phyloP scores from a whole-genome alignment of 2,329 filamentous ascomycete species.

The Paracoccidioides brasiliensis region DNA sequence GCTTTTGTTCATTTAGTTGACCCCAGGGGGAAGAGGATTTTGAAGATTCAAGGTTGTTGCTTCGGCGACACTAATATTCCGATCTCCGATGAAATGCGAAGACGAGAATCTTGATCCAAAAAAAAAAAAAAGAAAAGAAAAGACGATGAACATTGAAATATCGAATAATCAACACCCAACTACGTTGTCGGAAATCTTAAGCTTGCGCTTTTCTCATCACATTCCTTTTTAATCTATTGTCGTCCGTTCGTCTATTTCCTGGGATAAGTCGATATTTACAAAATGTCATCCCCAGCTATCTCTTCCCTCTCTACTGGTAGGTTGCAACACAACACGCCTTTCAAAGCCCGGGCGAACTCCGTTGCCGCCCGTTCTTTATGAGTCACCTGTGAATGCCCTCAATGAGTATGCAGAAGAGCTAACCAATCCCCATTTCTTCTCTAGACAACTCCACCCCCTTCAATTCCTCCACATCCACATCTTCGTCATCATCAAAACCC shows the following conservation, averaged over 20 bases:
- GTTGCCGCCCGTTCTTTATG: too few relatives aligned
- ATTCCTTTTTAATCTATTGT: not conserved
- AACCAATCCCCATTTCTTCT: conserved; percentile 18
- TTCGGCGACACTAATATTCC: not conserved
- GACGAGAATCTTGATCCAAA: too few relatives aligned
- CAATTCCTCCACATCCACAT: conserved; percentile 2
- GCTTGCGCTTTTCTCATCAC: not conserved
- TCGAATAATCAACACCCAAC: not conserved
- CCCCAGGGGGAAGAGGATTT: not conserved
- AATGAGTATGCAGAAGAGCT: not conserved
- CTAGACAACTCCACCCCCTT: not conserved
- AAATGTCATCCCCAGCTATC: conserved; percentile 2
- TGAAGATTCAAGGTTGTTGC: not conserved
- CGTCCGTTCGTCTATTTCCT: not conserved
- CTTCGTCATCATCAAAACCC: conserved; percentile 21
- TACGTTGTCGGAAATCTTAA: not conserved
- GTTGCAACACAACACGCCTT: not conserved
- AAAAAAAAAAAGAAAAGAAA: too few relatives aligned
- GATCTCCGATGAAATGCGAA: not conserved
- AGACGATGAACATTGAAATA: too few relatives aligned
- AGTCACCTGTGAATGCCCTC: too few relatives aligned
- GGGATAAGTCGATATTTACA: not conserved
- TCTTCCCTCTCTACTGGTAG: conserved; percentile 1
- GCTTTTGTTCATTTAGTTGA: not conserved
- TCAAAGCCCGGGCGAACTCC: not conserved